phyloP scores from a whole-genome alignment of 2,329 filamentous ascomycete genomes.

The Aureobasidium namibiae region DNA sequence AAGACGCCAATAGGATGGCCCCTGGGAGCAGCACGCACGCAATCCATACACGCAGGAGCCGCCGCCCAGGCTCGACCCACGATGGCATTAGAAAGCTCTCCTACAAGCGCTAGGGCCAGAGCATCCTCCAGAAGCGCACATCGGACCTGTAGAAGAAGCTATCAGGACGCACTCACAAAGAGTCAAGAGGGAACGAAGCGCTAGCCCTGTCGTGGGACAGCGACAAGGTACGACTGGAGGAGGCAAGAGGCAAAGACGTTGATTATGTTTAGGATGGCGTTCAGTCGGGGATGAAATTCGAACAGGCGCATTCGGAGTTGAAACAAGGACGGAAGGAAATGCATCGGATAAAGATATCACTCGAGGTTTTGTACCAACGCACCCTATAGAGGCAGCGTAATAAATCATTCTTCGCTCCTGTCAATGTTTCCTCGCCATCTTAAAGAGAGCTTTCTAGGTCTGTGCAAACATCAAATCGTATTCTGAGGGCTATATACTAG shows the following conservation, averaged over 20 bases:
- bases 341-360: constrained; percentile 3
- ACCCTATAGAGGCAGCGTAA: neutral
- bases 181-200: neutral
- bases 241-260: neutral
- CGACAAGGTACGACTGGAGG: neutral
- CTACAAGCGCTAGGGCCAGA: neutral
- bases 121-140: neutral
- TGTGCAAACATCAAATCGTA: neutral
- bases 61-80: neutral
- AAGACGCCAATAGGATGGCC: constrained; percentile 11
- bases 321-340: neutral
- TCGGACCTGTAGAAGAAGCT: neutral
- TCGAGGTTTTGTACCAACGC: neutral
- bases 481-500: neutral
- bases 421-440: neutral
- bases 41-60: neutral
- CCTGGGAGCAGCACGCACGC: neutral
- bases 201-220: neutral
- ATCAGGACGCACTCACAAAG: neutral
- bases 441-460: neutral
- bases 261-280: constrained; percentile 2
- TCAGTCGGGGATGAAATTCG: neutral
- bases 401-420: neutral
- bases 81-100: neutral
- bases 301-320: constrained; percentile 6